These are phyloP conservation scores for Zea luxurians DNA, from an alignment of 176 grass and related monocot species.

Conservation along the genomic window DNA sequence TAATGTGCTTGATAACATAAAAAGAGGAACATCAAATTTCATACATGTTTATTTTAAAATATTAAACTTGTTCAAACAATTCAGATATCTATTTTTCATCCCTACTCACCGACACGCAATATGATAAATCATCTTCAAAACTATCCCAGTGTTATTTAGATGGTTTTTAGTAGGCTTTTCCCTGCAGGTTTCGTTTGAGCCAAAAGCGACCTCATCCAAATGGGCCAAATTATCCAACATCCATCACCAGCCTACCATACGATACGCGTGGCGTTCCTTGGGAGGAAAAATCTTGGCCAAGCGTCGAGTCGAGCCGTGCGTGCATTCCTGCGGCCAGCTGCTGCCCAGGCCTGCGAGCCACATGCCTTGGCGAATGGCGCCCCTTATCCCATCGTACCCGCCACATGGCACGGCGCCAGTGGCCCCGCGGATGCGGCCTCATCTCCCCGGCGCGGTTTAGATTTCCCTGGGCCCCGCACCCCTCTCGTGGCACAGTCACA, in stretches of 20 bases:
- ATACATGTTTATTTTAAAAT: too few species aligned
- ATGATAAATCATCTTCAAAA: too few species aligned
- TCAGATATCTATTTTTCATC: too few species aligned
- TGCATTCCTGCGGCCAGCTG: not conserved
- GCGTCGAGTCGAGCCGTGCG: not conserved
- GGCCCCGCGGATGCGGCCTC: conserved; percentile 61
- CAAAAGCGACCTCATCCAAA: not conserved
- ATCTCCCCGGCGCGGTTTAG: conserved; percentile 55
- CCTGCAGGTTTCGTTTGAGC: not conserved
- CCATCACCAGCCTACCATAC: not conserved
- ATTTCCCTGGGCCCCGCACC: conserved; percentile 50
- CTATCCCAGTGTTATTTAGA: too few species aligned
- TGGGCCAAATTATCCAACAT: not conserved
- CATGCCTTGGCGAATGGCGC: not conserved
- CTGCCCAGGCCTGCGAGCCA: not conserved
- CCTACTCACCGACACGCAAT: too few species aligned
- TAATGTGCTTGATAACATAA: too few species aligned
- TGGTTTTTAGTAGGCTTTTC: too few species aligned
- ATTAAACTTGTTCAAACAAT: too few species aligned
- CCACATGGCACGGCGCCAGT: conserved; percentile 58
- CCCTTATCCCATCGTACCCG: conserved; percentile 55
- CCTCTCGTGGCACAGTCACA: conserved; percentile 2
- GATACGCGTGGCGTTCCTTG: not conserved
- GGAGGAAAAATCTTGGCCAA: not conserved
- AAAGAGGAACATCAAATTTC: too few species aligned